Conservation (phyloP, 2,329 filamentous ascomycete species). For the Ceratocystiopsis sp. region DNA sequence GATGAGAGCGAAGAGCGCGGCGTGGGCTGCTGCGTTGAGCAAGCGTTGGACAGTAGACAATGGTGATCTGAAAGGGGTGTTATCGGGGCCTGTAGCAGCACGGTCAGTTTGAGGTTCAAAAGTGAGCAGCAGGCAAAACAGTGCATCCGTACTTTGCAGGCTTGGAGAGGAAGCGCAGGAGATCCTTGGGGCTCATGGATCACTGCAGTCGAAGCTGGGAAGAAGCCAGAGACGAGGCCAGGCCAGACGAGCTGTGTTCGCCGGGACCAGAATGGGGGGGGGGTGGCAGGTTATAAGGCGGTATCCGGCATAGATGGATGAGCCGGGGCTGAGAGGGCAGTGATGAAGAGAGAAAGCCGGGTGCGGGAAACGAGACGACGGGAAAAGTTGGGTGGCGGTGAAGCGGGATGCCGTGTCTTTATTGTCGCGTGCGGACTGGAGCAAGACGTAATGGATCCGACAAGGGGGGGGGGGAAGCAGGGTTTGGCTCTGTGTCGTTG, state of each 20-base stretch:
- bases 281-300: not conserved
- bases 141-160: constrained; percentile 61
- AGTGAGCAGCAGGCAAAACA: not conserved
- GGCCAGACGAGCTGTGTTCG: too few relatives aligned
- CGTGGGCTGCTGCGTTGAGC: constrained; percentile 14
- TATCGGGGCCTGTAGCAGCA: constrained; percentile 36
- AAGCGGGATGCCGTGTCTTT: too few relatives aligned
- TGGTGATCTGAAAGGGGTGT: constrained; percentile 24
- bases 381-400: too few relatives aligned
- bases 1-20: constrained; percentile 43
- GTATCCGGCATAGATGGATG: constrained; percentile 2
- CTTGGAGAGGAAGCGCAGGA: constrained; percentile 86
- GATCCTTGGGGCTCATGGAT: constrained; percentile 85
- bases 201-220: constrained; percentile 14
- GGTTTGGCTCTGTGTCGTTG: too few relatives aligned
- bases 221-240: not conserved
- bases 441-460: too few relatives aligned
- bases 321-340: not conserved
- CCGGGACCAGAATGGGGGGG: not conserved
- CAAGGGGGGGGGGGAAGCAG: too few relatives aligned
- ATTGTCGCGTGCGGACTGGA: too few relatives aligned
- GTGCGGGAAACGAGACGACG: too few relatives aligned
- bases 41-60: not conserved
- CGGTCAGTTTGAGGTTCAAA: constrained; percentile 3
- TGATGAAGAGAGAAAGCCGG: not conserved